These are phyloP conservation scores for Solanum clarkiae DNA, from an alignment of 257 asterid genomes.

Conservation along the genomic window DNA sequence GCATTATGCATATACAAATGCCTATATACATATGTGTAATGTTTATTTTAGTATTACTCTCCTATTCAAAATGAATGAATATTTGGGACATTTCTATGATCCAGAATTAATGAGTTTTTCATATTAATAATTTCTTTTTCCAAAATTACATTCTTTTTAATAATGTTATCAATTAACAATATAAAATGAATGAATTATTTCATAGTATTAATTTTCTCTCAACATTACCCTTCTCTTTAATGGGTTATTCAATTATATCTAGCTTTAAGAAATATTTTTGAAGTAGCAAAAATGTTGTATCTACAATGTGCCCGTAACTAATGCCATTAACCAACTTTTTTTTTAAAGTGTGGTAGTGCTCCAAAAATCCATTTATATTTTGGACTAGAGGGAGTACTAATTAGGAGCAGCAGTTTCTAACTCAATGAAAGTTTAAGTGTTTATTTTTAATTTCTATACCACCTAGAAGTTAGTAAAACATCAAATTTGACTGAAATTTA, in stretches of 20 bases:
- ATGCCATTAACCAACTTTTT: not conserved
- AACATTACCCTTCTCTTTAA: not conserved
- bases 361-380: no score
- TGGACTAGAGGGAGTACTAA: not conserved
- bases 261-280: not conserved
- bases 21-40: not conserved
- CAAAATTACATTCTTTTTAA: no score
- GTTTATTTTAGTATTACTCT: not conserved
- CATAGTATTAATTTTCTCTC: no score
- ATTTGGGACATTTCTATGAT: not conserved
- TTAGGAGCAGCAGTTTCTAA: not conserved
- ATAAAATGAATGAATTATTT: no score
- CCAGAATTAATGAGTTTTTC: no score
- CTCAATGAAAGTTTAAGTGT: not conserved
- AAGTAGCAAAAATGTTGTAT: not conserved
- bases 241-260: not conserved
- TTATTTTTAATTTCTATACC: not conserved
- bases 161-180: no score
- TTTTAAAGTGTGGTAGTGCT: no score
- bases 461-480: not conserved
- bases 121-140: no score
- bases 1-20: not conserved
- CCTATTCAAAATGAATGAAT: not conserved
- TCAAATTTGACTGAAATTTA: not conserved
- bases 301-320: not conserved